Percentiles rank a stretch among this genome's conserved stretches.
Evolutionary conservation across 441 rosid genomes (phyloP).

Genomic region (Erodium moschatum): DNA sequence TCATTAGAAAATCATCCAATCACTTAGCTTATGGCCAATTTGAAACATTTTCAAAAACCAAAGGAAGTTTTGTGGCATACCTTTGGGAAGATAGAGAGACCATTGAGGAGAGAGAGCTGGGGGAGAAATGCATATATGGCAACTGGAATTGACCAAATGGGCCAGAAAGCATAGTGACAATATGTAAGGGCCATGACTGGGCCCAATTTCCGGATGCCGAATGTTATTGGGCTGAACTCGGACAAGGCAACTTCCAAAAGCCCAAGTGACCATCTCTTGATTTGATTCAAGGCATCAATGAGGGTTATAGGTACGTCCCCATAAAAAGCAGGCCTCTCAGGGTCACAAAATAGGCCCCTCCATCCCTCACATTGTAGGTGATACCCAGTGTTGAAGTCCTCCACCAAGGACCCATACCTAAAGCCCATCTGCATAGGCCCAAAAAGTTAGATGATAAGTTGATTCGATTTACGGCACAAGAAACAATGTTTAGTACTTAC

Average conservation of each 20-base stretch:
- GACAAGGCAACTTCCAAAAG: conserved; percentile 16
- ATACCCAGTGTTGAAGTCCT: conserved; percentile 59
- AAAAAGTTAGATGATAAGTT: too few relatives aligned
- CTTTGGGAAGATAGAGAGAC: conserved; percentile 21
- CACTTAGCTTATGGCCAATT: too few relatives aligned
- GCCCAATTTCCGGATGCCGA: conserved; percentile 13
- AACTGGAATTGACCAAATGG: conserved; percentile 16
- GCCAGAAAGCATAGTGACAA: conserved; percentile 9
- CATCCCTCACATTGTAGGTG: conserved; percentile 59
- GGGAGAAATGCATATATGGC: conserved; percentile 19
- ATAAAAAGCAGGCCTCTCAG: conserved; percentile 43
- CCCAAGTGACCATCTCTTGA: conserved; percentile 21
- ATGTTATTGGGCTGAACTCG: conserved; percentile 15
- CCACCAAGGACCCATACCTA: conserved; percentile 67
- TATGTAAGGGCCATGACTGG: conserved; percentile 23
- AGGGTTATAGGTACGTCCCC: conserved; percentile 21
- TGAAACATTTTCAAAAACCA: too few relatives aligned
- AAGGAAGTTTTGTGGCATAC: neutral
- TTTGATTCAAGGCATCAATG: conserved; percentile 18
- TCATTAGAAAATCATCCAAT: too few relatives aligned
- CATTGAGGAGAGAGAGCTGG: conserved; percentile 18
- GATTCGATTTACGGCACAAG: too few relatives aligned
- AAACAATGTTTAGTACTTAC: conserved; percentile 19
- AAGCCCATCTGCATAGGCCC: conserved; percentile 45
- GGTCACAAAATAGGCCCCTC: conserved; percentile 49